These are phyloP conservation scores for Xylariaceae sp. DNA, from an alignment of 2,329 filamentous ascomycete species.

Conservation along the genomic window DNA sequence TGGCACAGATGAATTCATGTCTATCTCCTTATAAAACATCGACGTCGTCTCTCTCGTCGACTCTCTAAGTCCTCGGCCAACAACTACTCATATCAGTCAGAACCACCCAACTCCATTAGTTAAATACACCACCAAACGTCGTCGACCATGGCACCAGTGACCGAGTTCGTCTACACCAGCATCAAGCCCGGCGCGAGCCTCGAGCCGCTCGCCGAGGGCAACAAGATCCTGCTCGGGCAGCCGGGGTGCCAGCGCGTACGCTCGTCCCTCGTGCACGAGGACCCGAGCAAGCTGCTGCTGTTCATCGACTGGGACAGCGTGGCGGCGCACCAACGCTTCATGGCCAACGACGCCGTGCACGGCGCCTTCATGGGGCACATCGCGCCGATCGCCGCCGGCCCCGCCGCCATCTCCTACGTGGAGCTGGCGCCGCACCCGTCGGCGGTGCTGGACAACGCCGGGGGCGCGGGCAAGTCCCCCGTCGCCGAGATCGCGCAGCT, in stretches of 20 bases:
- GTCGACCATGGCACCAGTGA: slow-evolving; percentile 30
- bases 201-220: slow-evolving; percentile 8
- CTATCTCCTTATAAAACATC: no score
- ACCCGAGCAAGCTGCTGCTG: slow-evolving; percentile 13
- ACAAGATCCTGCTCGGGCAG: slow-evolving; percentile 16
- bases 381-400: no score
- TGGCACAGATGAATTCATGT: no score
- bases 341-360: slow-evolving; percentile 11
- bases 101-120: no score
- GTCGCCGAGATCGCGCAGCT: slow-evolving; percentile 24
- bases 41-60: no score
- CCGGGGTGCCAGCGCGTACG: slow-evolving; percentile 29
- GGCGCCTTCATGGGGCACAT: slow-evolving; percentile 11
- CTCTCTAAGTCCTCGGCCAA: no score
- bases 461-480: not conserved
- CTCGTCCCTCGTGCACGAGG: slow-evolving; percentile 18
- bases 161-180: slow-evolving; percentile 26
- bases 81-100: no score
- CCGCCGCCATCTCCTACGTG: slow-evolving; percentile 21
- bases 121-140: no score
- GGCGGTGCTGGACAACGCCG: slow-evolving; percentile 7
- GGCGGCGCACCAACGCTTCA: slow-evolving; percentile 25
- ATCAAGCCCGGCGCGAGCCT: slow-evolving; percentile 18
- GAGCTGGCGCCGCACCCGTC: slow-evolving; percentile 22
- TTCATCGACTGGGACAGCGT: slow-evolving; percentile 33